These are phyloP conservation scores for Yamadazyma spencermartinsiae DNA, from an alignment of 1,139 yeast species.

Conservation along the genomic window DNA sequence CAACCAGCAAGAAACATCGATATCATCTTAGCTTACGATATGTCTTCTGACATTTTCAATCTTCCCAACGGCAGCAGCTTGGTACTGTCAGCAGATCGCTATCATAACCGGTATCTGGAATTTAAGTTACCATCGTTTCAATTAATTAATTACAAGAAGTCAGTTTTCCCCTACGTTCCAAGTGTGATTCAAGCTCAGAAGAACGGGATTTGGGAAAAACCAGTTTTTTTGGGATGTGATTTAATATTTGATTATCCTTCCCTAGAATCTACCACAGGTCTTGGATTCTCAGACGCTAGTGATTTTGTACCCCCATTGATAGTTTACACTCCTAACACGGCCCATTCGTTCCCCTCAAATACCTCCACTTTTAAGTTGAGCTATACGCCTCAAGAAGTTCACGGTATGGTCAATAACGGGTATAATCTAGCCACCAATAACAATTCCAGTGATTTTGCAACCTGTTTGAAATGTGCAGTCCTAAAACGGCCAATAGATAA, in stretches of 20 bases:
- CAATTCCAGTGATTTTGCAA: slow-evolving; percentile 45
- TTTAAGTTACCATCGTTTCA: slow-evolving; percentile 20
- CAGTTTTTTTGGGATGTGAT: slow-evolving; percentile 60
- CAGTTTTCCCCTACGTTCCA: slow-evolving; percentile 10
- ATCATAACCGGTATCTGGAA: slow-evolving; percentile 18
- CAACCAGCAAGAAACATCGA: slow-evolving; percentile 31
- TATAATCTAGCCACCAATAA: slow-evolving; percentile 48
- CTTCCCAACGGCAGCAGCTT: slow-evolving; percentile 42
- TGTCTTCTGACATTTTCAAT: slow-evolving; percentile 38
- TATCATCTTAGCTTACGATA: slow-evolving; percentile 37
- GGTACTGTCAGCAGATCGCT: slow-evolving; percentile 21
- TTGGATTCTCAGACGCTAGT: neutral
- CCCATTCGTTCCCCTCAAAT: slow-evolving; percentile 46
- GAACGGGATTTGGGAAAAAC: slow-evolving; percentile 31
- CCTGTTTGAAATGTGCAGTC: slow-evolving; percentile 61
- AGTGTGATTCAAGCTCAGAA: slow-evolving; percentile 39
- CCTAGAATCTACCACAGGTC: slow-evolving; percentile 6
- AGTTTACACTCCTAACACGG: slow-evolving; percentile 50
- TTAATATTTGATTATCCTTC: slow-evolving; percentile 31
- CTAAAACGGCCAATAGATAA: slow-evolving; percentile 57
- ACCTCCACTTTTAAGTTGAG: slow-evolving; percentile 61
- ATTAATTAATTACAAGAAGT: neutral
- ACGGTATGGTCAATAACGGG: slow-evolving; percentile 52
- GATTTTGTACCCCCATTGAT: slow-evolving; percentile 51
- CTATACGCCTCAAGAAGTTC: slow-evolving; percentile 43